A percentile compares a stretch with the other conserved stretches of the same genome.
Conservation (phyloP, 495 filamentous ascomycete species). For the Parathielavia hyrcaniae region DNA sequence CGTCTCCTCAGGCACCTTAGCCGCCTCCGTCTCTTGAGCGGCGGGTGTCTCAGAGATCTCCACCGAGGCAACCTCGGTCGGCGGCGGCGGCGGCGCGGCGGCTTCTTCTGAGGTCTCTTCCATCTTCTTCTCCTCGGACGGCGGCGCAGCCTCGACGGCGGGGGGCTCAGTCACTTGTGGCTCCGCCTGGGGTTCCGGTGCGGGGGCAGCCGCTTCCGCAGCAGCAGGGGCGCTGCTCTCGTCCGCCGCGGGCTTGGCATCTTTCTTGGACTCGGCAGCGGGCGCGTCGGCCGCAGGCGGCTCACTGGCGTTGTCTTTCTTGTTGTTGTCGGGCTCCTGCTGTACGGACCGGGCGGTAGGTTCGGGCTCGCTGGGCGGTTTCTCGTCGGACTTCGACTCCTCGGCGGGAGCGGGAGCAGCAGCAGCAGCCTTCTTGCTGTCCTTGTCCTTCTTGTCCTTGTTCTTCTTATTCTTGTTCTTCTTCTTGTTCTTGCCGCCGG, state of each 20-base stretch:
- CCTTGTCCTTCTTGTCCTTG: constrained; percentile 22
- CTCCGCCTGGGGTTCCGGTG: constrained; percentile 10
- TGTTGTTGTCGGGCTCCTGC: constrained; percentile 3
- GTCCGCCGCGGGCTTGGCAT: constrained; percentile 17
- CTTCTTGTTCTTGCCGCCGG: constrained; percentile 25
- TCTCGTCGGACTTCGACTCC: constrained; percentile 14
- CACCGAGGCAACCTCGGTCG: constrained; percentile 6
- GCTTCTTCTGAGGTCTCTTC: constrained; percentile 1
- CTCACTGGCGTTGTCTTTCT: constrained; percentile 9
- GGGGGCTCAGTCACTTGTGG: background rate
- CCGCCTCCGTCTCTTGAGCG: constrained; percentile 1
- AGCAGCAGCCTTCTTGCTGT: constrained; percentile 11
- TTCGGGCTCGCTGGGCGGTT: constrained; percentile 13
- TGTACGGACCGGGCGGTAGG: background rate
- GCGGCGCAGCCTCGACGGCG: background rate
- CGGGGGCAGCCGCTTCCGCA: constrained; percentile 14
- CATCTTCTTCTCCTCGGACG: background rate
- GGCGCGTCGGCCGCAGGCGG: constrained; percentile 1
- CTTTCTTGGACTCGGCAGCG: constrained; percentile 11
- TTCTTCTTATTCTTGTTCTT: constrained; percentile 27
- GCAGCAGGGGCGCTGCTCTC: constrained; percentile 1
- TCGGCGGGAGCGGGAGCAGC: constrained; percentile 7
- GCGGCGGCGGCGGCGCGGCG: no score
- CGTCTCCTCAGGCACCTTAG: background rate
- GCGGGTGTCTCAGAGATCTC: constrained; percentile 7